Evolutionary conservation across 1,284 basidiomycete species (phyloP).

Genomic region (Trichosporon sp.): DNA sequence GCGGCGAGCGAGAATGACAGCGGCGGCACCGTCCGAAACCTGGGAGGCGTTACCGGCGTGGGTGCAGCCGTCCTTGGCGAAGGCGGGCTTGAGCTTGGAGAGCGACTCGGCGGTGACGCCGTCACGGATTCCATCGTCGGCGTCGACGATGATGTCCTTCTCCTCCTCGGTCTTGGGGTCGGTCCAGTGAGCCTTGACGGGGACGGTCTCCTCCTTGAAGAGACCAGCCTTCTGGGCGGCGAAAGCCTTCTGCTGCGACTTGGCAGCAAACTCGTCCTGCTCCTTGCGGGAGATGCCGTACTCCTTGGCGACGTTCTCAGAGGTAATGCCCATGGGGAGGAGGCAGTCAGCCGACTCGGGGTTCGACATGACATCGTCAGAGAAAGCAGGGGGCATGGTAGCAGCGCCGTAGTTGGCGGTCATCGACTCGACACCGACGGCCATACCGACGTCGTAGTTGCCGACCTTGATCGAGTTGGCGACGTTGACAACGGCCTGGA

Average conservation of each 20-base stretch:
- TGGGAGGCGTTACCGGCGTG: constrained; percentile 91
- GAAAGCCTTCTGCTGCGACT: constrained; percentile 76
- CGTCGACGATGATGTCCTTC: constrained; percentile 69
- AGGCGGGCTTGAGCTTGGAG: constrained; percentile 88
- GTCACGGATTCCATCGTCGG: constrained; percentile 86
- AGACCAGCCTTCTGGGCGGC: constrained; percentile 81
- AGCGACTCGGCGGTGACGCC: constrained; percentile 85
- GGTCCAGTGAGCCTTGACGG: constrained; percentile 61
- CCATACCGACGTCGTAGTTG: constrained; percentile 89
- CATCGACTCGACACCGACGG: constrained; percentile 95
- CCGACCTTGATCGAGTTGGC: constrained; percentile 79
- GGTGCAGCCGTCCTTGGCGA: constrained; percentile 79
- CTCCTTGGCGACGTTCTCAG: constrained; percentile 85
- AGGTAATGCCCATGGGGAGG: constrained; percentile 91
- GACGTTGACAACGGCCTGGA: constrained; percentile 80
- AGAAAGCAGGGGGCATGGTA: constrained; percentile 67
- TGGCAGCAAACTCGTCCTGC: constrained; percentile 79
- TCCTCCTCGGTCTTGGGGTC: constrained; percentile 84
- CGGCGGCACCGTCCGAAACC: constrained; percentile 95
- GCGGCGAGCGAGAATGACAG: constrained; percentile 81
- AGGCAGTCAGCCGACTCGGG: constrained; percentile 82
- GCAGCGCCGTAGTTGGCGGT: constrained; percentile 73
- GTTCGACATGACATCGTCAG: constrained; percentile 70
- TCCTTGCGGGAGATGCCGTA: constrained; percentile 73
- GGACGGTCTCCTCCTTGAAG: constrained; percentile 88